Evolutionary conservation across 495 filamentous ascomycete genomes (phyloP), one percentile per base, ranked within the genome.

Genomic region (Hypoxylon perforatum): DNA sequence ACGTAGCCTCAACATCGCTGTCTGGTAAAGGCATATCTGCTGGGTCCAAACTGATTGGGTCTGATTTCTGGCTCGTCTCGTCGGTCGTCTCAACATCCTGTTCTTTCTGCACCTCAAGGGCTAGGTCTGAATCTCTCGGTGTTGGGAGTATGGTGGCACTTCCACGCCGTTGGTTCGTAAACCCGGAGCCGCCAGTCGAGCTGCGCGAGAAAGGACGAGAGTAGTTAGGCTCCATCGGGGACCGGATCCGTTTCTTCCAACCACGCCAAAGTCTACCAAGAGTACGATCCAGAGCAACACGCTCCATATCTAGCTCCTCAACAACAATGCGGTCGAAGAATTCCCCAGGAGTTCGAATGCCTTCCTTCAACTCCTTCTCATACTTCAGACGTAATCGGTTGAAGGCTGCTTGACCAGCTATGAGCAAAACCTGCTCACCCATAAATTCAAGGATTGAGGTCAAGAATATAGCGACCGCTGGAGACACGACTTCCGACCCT

Each of bases 381-480:
- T 80, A 79, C 63, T 80, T 85, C 1, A 76, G 57, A 30, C 83
- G 76, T 66, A 91, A 76, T 48, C 95, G 87, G 41, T 89, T 87
- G 66, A 91, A 92, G 0, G 96, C 88, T 15, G 93, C 93, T 73
- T 97, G 90, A 12, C 92, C 93, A n/a, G 94, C 92, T 39, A 96
- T 85, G 33, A 92, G 79, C 48, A 99, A 80, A 19, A 91, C 90
- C 66, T 96, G 92, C 75, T 98, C 96, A 14, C 93, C 96, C 73
- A 99, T 86, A 72, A 90, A 93, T 81, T 99, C 96, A 33, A 98
- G 83, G 65, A 98, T 92, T 0, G 93, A 93, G 2, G 96, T 97
- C 30, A 99, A 80, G 77, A 97, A 98, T 65, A 98, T 97, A 45
- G 96, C 93, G 5, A 95, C 92, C 3, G 94, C 91, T 17, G 94